Evolutionary conservation across 78 protist species (phyloP).

Genomic region (Protostelium mycophagum): DNA sequence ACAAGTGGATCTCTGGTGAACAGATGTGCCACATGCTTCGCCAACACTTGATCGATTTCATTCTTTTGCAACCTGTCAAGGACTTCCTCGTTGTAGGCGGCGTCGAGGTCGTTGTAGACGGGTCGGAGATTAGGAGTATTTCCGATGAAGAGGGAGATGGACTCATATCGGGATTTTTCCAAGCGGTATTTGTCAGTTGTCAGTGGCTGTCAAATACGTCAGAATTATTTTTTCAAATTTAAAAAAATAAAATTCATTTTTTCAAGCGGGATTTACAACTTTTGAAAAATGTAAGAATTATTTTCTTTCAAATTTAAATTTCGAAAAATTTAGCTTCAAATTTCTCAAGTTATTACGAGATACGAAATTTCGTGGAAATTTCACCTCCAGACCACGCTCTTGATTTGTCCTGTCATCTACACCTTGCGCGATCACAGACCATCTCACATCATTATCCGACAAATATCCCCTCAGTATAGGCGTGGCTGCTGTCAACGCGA

Average conservation of each 20-base stretch:
- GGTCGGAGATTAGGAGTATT: neutral
- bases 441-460: conserved; percentile 89
- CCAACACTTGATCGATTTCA: conserved; percentile 71
- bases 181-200: conserved; percentile 18
- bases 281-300: conserved; percentile 10
- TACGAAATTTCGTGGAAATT: neutral
- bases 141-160: conserved; percentile 64
- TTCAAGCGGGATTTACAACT: neutral
- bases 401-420: conserved; percentile 90
- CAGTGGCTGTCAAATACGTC: too few species aligned
- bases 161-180: conserved; percentile 81
- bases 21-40: conserved; percentile 90
- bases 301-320: neutral
- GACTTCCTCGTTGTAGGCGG: conserved; percentile 38
- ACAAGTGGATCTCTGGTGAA: conserved; percentile 96
- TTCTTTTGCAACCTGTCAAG: conserved; percentile 40
- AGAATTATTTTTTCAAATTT: too few species aligned
- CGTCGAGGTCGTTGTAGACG: conserved; percentile 65
- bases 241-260: conserved; percentile 2
- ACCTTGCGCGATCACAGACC: conserved; percentile 82
- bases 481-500: conserved; percentile 83
- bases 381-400: conserved; percentile 58
- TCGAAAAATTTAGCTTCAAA: neutral
- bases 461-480: conserved; percentile 86
- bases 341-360: neutral